Evolutionary conservation across 2,329 filamentous ascomycete species (phyloP).

Genomic region (Penicillium sp.): DNA sequence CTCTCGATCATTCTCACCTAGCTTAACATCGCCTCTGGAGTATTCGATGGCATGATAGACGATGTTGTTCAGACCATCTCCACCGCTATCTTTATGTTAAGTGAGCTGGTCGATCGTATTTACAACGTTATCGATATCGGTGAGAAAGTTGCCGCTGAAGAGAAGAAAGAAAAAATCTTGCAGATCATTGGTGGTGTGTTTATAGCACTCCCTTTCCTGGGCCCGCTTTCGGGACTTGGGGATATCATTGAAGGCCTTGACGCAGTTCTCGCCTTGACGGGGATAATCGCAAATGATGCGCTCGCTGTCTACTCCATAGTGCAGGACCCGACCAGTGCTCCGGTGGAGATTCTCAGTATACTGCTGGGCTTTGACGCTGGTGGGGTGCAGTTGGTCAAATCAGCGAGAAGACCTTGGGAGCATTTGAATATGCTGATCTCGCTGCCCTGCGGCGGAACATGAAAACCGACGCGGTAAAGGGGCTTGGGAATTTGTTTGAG

Average conservation of each 20-base stretch:
- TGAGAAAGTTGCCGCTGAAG: background rate
- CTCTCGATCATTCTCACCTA: background rate
- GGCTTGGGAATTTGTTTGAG: background rate
- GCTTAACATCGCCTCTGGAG: background rate
- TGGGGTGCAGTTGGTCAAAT: background rate
- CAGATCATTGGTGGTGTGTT: conserved; percentile 1
- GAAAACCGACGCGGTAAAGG: background rate
- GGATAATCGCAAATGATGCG: background rate
- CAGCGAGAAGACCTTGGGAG: background rate
- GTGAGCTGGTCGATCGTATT: background rate
- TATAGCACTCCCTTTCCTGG: conserved; percentile 1
- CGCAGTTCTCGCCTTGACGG: background rate
- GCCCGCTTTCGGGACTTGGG: background rate
- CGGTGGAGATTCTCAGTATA: background rate
- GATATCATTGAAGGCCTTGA: background rate
- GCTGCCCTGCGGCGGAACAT: background rate
- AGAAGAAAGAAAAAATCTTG: conserved; percentile 3
- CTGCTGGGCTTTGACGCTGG: background rate
- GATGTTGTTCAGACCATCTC: background rate
- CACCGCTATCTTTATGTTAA: background rate
- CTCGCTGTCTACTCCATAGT: background rate
- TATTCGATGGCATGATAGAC: background rate
- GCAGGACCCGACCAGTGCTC: background rate
- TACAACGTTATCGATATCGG: background rate
- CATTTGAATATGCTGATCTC: background rate